Evolutionary conservation across 192 early-diverging fungal species (phyloP).

Genomic region (Rhizophagus prolifer): DNA sequence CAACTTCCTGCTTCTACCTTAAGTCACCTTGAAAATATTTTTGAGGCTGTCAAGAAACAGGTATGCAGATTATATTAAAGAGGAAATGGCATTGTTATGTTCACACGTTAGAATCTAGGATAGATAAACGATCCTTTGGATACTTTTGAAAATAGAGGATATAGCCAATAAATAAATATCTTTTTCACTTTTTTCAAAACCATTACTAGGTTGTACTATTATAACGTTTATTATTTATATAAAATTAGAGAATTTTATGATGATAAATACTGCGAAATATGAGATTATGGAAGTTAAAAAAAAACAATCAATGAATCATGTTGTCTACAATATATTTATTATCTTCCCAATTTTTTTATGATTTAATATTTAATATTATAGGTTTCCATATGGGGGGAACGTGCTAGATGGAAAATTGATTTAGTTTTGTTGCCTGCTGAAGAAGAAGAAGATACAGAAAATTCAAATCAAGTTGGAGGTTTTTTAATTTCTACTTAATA

Average conservation of each 20-base stretch:
- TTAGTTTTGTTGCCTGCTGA: neutral
- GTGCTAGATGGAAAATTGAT: constrained; percentile 11
- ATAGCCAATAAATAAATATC: too few relatives aligned
- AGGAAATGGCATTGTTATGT: neutral
- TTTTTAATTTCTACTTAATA: neutral
- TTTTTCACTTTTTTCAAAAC: too few relatives aligned
- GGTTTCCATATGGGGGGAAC: constrained; percentile 7
- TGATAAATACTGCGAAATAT: neutral
- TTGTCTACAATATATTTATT: neutral
- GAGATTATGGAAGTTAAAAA: neutral
- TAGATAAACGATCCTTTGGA: neutral
- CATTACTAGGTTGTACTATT: too few relatives aligned
- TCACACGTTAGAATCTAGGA: neutral
- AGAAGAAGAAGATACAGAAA: neutral
- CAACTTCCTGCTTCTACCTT: neutral
- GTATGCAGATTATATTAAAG: neutral
- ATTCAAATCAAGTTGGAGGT: neutral
- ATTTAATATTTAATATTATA: neutral
- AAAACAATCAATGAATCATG: neutral
- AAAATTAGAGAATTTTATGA: neutral
- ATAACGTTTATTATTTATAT: too few relatives aligned
- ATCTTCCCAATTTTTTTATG: neutral
- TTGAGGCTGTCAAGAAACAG: constrained; percentile 14
- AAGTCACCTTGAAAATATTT: neutral
- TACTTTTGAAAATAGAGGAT: too few relatives aligned